Evolutionary conservation across 202 grass and related monocot genomes (phyloP).

Genomic region (Digitaria exilis): DNA sequence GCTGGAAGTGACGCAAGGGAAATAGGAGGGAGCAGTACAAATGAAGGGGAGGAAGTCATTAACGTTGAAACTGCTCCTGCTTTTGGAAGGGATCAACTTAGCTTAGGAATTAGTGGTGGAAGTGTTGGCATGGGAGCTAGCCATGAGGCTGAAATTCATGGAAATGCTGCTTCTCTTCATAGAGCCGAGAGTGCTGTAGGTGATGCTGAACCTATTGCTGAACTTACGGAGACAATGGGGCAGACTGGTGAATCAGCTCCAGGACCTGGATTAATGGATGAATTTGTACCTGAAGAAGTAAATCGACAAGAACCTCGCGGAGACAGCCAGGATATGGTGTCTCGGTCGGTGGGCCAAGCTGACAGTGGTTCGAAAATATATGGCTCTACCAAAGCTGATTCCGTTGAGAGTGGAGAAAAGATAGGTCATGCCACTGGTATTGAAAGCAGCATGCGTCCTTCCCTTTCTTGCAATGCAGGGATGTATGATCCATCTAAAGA

Average conservation of each 20-base stretch:
- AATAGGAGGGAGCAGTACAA: slow-evolving; percentile 95
- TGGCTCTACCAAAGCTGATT: slow-evolving; percentile 87
- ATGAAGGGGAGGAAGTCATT: slow-evolving; percentile 93
- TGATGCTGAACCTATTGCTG: slow-evolving; percentile 80
- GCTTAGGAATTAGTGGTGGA: slow-evolving; percentile 90
- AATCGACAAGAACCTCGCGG: slow-evolving; percentile 67
- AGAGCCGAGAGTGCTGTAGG: slow-evolving; percentile 81
- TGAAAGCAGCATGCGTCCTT: slow-evolving; percentile 68
- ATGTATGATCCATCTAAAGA: slow-evolving; percentile 78
- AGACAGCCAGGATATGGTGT: slow-evolving; percentile 92
- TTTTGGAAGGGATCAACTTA: slow-evolving; percentile 82
- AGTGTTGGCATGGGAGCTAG: slow-evolving; percentile 98
- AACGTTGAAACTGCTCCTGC: slow-evolving; percentile 77
- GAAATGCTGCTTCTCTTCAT: slow-evolving; percentile 80
- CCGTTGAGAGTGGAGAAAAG: slow-evolving; percentile 89
- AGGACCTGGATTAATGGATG: slow-evolving; percentile 81
- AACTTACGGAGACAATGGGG: slow-evolving; percentile 89
- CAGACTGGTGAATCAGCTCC: slow-evolving; percentile 93
- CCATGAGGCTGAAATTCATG: slow-evolving; percentile 99
- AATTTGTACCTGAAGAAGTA: slow-evolving; percentile 82
- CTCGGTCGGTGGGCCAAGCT: slow-evolving; percentile 70
- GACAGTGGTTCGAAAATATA: slow-evolving; percentile 96
- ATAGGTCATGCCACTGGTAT: slow-evolving; percentile 55
- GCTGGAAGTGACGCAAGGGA: slow-evolving; percentile 82
- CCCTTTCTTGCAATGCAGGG: slow-evolving; percentile 91